Evolutionary conservation across 495 filamentous ascomycete genomes (phyloP), one percentile per base, ranked within the genome.

Genomic region (Hypoxylon subgilvum): DNA sequence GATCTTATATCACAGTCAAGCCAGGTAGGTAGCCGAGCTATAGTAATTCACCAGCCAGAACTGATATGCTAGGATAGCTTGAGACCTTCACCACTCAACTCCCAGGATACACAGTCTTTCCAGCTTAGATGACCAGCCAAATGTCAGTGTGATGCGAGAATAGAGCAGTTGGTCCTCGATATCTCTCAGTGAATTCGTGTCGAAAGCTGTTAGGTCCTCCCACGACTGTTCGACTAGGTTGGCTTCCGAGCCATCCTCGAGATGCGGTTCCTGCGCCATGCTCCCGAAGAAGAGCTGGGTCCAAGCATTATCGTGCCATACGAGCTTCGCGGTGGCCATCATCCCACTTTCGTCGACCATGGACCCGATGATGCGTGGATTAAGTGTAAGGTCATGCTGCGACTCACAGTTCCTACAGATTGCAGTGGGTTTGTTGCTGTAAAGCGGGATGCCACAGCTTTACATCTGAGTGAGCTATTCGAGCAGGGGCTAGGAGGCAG

Each of bases 401-500:
- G 66, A 74, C 10, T 75, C 61, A 68, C 86, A 88, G 34, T 82
- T 77, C 39, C 76, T 79, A 63, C 85, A 87, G 32, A 57, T 75
- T 1, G 70, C 73, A 1, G 49, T 55, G 6, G 70, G 58, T 3
- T 69, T 71, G 61, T 84, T 84, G 60, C 81, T 71, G 65, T 78
- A 86, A 32, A 86, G 17, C 3, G 80, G 80, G 7, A 82, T 63
- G 17, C 81, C 79, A 62, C 85, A 88, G 67, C 82, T 80, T 27
- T 6, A 25, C 34, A 47, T 9, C 14, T 44, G 28, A 10, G 31
- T 47, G 32, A 21, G 34, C 19, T 23, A 43, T 39, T n/a, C n/a
- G 51, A 44, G 3, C 6, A 16, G n/a, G 10, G 12, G 44, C 16
- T 38, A 55, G 10, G 27, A 31, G 8, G 45, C 9, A n/a, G 9